A percentile compares a stretch with the other conserved stretches of the same genome.
These are phyloP conservation scores for Nicotiana noctiflora DNA, from an alignment of 257 asterid genomes.

Conservation along the genomic window DNA sequence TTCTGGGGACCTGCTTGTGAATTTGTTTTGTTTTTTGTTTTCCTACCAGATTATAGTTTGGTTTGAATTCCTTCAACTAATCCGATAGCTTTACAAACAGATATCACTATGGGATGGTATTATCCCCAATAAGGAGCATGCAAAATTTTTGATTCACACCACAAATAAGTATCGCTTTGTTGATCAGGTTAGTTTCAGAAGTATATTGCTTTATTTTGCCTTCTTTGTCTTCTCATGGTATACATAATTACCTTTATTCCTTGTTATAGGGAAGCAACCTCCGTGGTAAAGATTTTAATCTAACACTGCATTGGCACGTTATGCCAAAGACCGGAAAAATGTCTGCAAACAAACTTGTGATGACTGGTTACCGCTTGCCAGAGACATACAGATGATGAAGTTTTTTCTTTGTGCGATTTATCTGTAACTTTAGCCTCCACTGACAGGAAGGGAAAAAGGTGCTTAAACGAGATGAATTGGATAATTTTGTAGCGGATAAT, in stretches of 20 bases:
- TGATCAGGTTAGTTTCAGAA: slow-evolving; percentile 51
- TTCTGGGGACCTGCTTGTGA: background rate
- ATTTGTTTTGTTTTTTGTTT: background rate
- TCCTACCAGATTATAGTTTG: background rate
- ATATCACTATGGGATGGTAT: slow-evolving; percentile 91
- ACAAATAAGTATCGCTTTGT: slow-evolving; percentile 77
- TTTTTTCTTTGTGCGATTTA: background rate
- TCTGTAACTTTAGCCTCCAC: slow-evolving; percentile 18
- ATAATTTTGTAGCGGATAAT: slow-evolving; percentile 2
- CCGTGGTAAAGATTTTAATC: slow-evolving; percentile 68
- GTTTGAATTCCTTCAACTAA: background rate
- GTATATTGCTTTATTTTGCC: background rate
- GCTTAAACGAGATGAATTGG: background rate
- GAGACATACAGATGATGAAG: slow-evolving; percentile 51
- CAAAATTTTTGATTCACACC: slow-evolving; percentile 68
- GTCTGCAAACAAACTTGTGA: slow-evolving; percentile 79
- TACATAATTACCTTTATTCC: background rate
- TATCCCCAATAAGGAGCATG: slow-evolving; percentile 69
- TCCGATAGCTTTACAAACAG: slow-evolving; percentile 27
- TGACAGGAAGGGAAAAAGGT: slow-evolving; percentile 12
- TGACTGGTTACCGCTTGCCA: slow-evolving; percentile 76
- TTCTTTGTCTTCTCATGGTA: background rate
- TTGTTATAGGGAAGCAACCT: slow-evolving; percentile 77
- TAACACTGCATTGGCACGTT: slow-evolving; percentile 93
- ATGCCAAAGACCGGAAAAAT: slow-evolving; percentile 99